Evolutionary conservation across 2,329 filamentous ascomycete genomes (phyloP), one percentile per base, ranked within the genome.

Genomic region (Capronia americana): DNA sequence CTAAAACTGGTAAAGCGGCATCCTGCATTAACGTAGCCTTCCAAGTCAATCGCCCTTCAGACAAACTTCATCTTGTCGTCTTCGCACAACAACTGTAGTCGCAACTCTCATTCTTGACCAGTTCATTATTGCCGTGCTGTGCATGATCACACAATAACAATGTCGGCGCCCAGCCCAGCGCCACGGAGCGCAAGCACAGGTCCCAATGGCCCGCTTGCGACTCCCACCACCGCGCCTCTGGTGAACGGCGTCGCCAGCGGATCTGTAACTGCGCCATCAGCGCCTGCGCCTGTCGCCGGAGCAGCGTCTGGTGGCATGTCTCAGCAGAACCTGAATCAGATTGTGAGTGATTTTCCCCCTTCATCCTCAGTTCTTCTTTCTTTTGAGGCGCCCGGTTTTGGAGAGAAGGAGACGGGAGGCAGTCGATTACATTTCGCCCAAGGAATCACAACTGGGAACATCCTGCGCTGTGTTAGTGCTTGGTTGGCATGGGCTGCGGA

Each of bases 321-420:
- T 1, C 92, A 94, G 69, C 92, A 96, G 74, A 96, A 97, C 75
- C 79, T 97, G 1, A 98, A 98, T 74, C 93, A 97, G 73, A 98
- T 98, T 79, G 94, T 97, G 85, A 86, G 93, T 83, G 30, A 46
- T 53, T 30, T 20, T 57, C 46, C 6, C 11, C 14, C 20, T 51
- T 24, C 7, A 11, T 58, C 14, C 23, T 26, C 32, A 30, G 24
- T 44, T 54, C 41, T 24, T 44, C 10, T 44, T 46, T 32, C 20
- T 44, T n/a, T 20, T 44, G 38, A n/a, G 6, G 38, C 17, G 38
- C 17, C 38, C 38, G 14, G 20, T 6, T 44, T 41, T n/a, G 38
- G 38, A n/a, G 17, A 44, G 38, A n/a, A 17, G 38, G 20, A 20
- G 10, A 44, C 38, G 38, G 7, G 17, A 8, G 14, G 38, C 38